These are phyloP conservation scores for Gossypium davidsonii DNA, from an alignment of 441 rosid genomes.

Conservation along the genomic window DNA sequence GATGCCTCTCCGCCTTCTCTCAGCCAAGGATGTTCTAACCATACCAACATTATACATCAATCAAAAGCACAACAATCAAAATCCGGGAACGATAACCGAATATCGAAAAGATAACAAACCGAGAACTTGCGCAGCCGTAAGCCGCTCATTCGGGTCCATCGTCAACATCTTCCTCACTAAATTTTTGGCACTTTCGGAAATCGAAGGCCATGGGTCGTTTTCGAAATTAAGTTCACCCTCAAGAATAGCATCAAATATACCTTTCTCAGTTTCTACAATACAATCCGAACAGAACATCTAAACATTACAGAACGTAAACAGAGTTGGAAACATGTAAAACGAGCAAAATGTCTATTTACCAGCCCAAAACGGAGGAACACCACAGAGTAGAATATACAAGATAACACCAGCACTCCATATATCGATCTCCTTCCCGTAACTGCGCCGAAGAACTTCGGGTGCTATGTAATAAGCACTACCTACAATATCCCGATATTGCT, in stretches of 20 bases:
- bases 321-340: background rate
- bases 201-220: constrained; percentile 79
- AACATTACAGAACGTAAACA: background rate
- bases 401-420: constrained; percentile 94
- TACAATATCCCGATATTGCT: constrained; percentile 59
- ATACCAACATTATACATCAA: constrained; percentile 26
- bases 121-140: constrained; percentile 74
- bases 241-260: constrained; percentile 69
- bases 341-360: constrained; percentile 34
- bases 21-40: constrained; percentile 87
- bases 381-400: constrained; percentile 78
- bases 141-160: constrained; percentile 63
- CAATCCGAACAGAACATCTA: constrained; percentile 15
- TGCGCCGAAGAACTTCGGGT: constrained; percentile 73
- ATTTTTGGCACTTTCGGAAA: constrained; percentile 82
- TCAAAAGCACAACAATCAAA: constrained; percentile 12
- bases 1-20: constrained; percentile 64
- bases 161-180: constrained; percentile 77
- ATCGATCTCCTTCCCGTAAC: constrained; percentile 88
- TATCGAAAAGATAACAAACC: constrained; percentile 32
- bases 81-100: too few species aligned
- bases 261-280: constrained; percentile 64
- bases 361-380: constrained; percentile 93
- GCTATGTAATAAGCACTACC: constrained; percentile 96
- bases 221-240: constrained; percentile 67